Percentiles rank a stretch among this genome's conserved stretches.
Conservation (phyloP, 2,329 filamentous ascomycete species). For the Calycina marina region DNA sequence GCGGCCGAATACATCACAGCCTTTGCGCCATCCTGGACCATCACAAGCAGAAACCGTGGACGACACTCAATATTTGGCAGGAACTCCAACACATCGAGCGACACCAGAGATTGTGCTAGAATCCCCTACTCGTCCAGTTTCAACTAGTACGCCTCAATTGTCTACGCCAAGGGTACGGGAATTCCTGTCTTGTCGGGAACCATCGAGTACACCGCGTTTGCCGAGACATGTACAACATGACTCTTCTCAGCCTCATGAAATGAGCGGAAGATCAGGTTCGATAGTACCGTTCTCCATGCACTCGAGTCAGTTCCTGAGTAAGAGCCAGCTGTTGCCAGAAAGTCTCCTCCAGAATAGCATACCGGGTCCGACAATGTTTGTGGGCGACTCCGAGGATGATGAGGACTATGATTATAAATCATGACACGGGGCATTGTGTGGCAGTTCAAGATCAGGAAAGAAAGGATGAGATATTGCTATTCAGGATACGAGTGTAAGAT, state of each 20-base stretch:
- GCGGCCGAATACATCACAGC: neutral
- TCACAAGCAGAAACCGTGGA: slow-evolving; percentile 23
- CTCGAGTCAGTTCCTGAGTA: slow-evolving; percentile 29
- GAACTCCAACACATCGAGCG: slow-evolving; percentile 8
- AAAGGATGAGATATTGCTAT: no score
- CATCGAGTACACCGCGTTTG: no score
- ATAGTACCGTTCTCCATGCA: slow-evolving; percentile 15
- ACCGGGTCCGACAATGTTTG: slow-evolving; percentile 25
- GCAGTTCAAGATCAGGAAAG: no score
- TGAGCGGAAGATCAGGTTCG: slow-evolving; percentile 2
- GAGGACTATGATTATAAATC: no score
- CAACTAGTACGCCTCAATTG: slow-evolving; percentile 12
- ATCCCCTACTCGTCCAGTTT: slow-evolving; percentile 14
- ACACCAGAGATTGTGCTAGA: slow-evolving; percentile 15
- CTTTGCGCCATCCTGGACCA: neutral
- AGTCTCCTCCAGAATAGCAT: slow-evolving; percentile 28
- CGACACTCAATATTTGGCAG: slow-evolving; percentile 11
- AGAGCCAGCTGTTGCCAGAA: slow-evolving; percentile 38
- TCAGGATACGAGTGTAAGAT: no score
- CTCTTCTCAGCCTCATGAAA: no score
- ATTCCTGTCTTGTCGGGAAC: no score
- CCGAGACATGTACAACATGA: no score
- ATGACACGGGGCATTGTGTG: no score
- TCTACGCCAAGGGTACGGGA: slow-evolving; percentile 4
- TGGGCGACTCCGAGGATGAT: slow-evolving; percentile 31